These are phyloP conservation scores for Auriscalpium microsporum DNA, from an alignment of 768 basidiomycete genomes.

Conservation along the genomic window DNA sequence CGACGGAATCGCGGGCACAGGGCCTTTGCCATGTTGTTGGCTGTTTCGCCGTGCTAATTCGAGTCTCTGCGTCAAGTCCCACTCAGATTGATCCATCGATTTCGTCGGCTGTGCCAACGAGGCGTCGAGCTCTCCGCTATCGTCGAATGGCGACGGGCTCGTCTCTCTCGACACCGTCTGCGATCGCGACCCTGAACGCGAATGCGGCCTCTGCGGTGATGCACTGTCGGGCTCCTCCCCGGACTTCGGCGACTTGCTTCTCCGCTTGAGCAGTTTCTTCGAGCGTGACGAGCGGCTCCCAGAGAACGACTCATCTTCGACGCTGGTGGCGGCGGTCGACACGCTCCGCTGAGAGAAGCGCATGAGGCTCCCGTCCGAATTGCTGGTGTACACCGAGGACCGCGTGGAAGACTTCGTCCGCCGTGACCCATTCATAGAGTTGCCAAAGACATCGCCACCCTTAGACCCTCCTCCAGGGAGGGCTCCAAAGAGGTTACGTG, in stretches of 20 bases:
- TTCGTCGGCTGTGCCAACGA: constrained; percentile 23
- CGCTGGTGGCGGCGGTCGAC: constrained; percentile 58
- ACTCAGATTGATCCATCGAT: constrained; percentile 57
- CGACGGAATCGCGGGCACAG: constrained; percentile 24
- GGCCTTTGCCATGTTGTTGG: constrained; percentile 49
- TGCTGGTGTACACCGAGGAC: constrained; percentile 67
- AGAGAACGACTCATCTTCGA: constrained; percentile 53
- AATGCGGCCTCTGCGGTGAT: constrained; percentile 9
- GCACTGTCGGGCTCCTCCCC: constrained; percentile 20
- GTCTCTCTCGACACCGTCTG: constrained; percentile 37
- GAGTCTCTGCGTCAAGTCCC: constrained; percentile 67
- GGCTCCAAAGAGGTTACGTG: constrained; percentile 76
- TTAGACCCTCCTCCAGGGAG: constrained; percentile 60
- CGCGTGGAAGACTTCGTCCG: constrained; percentile 69
- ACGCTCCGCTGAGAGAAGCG: constrained; percentile 67
- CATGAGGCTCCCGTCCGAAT: constrained; percentile 58
- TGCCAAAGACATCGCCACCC: constrained; percentile 63
- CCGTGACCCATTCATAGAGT: constrained; percentile 58
- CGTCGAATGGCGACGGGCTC: constrained; percentile 35
- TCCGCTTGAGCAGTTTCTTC: constrained; percentile 39
- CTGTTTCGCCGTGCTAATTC: constrained; percentile 83
- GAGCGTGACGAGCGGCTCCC: constrained; percentile 36
- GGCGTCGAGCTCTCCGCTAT: constrained; percentile 37
- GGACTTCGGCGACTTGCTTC: constrained; percentile 34
- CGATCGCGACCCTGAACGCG: constrained; percentile 22